Evolutionary conservation across 208 protist genomes (phyloP).

Genomic region (Sergeia podlipaevii): DNA sequence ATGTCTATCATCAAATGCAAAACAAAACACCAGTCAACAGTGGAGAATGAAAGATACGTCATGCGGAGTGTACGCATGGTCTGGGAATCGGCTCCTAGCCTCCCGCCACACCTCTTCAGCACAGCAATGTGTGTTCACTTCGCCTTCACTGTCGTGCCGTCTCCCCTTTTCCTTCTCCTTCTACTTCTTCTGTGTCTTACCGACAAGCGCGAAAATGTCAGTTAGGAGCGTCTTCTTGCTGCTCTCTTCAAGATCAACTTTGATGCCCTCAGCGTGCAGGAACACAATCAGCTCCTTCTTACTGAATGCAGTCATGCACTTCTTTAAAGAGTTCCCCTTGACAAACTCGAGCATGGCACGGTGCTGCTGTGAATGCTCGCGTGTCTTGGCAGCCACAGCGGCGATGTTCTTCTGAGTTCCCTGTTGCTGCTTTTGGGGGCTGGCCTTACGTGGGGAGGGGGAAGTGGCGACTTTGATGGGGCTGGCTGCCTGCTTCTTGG

Average conservation of each 20-base stretch:
- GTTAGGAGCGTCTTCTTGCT: slow-evolving; percentile 58
- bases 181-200: slow-evolving; percentile 8
- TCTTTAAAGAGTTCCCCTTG: slow-evolving; percentile 35
- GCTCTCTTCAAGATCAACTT: slow-evolving; percentile 7
- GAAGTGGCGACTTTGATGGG: slow-evolving; percentile 12
- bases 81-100: too few relatives aligned
- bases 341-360: slow-evolving; percentile 46
- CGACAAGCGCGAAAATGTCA: slow-evolving; percentile 34
- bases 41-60: too few relatives aligned
- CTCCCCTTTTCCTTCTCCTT: too few relatives aligned
- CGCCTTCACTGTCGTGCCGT: too few relatives aligned
- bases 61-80: neutral
- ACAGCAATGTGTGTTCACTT: too few relatives aligned
- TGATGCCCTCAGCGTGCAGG: slow-evolving; percentile 30
- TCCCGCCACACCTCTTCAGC: too few relatives aligned
- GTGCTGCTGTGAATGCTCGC: slow-evolving; percentile 16
- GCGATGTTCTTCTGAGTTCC: neutral
- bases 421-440: slow-evolving; percentile 1
- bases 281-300: slow-evolving; percentile 34
- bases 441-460: slow-evolving; percentile 1
- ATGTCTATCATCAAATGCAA: slow-evolving; percentile 4
- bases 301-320: slow-evolving; percentile 22
- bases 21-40: neutral
- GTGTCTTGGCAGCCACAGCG: slow-evolving; percentile 6
- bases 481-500: neutral